Evolutionary conservation across 2,329 filamentous ascomycete genomes (phyloP), one percentile per base, ranked within the genome.

Genomic region (Penicillium sp.): DNA sequence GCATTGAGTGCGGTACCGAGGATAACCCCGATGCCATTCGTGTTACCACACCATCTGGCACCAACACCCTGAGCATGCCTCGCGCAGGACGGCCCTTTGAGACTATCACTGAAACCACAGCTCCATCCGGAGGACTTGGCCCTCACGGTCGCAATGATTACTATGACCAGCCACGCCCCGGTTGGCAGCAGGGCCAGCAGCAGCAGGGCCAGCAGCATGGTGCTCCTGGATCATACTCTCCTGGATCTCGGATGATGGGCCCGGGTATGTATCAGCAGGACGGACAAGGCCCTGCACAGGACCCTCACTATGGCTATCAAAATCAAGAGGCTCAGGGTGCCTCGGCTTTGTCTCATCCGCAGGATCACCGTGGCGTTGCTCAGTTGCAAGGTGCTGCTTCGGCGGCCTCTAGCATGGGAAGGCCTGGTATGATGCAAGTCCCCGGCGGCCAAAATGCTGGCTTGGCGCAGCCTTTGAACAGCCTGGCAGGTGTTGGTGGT

Each of bases 41-140:
- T 56, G 93, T 98, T 13, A 98, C 93, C 0, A 98, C 93, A 0
- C 93, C 93, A 0, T 95, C 95, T 77, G 93, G 93, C n/a, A 97
- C 92, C 2, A 96, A 90, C 9, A 89, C 95, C 1, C 87, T 92
- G 60, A 90, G 89, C 8, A 95, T 96, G 72, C 63, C 70, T 18
- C 67, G 69, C 15, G 60, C 66, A 35, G 65, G 67, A 44, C 69
- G 66, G 20, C 62, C 70, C 3, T 58, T 72, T 47, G 68, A 71
- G 42, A 58, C 61, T 7, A 54, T 65, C 0, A 60, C 57, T 25
- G 70, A 72, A 5, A 37, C 33, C 18, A 48, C 66, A 15, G 66
- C 60, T 6, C 63, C 65, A 6, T 58, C 63, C 29, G 65, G 61
- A 52, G 61, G 59, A 43, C 64, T 66, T 51, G 60, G 57, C 3